Evolutionary conservation across 1,139 yeast genomes (phyloP), one percentile per base, ranked within the genome.

Genomic region (Sugiyamaella pinicola): DNA sequence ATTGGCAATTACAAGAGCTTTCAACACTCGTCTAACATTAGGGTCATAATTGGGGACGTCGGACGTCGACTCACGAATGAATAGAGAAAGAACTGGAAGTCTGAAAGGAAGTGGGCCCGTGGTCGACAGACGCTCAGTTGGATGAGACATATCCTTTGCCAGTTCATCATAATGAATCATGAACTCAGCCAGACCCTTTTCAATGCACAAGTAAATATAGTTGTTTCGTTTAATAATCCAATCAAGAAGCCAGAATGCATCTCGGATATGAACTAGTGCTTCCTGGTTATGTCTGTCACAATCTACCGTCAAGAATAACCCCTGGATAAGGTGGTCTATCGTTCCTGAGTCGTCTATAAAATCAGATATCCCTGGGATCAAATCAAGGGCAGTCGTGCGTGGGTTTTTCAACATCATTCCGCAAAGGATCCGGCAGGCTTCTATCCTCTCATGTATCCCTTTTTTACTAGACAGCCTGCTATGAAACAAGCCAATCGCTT

Each of bases 401-500:
- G n/a, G 9, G 4, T 7, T n/a, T 12, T 17, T 17, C 2, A 9
- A 17, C 13, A 18, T 33, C n/a, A 35, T 15, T 13, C 49, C 42
- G 5, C 26, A 52, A 18, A 13, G 55, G 49, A 12, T 37, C 4
- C 19, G 39, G 22, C 54, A 10, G 7, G 58, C 60, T 21, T 54
- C 33, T 26, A 54, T 44, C 6, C 61, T 51, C 21, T 46, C 53
- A 3, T 45, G 33, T 15, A 58, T 21, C 7, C n/a, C 40, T 26
- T 47, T 42, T 4, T 35, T 22, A 13, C 53, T 47, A 13, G 50
- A 38, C 45, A 58, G 40, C 4, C 49, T 49, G n/a, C 44, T 12
- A 17, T 50, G 49, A 15, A 60, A 33, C n/a, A 59, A 45, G 15
- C 53, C 52, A 15, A 51, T 26, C 1, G 56, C 42, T 19, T 54